phyloP scores from a whole-genome alignment of 169 alveolate genomes.

The Cryptosporidium andersoni region DNA sequence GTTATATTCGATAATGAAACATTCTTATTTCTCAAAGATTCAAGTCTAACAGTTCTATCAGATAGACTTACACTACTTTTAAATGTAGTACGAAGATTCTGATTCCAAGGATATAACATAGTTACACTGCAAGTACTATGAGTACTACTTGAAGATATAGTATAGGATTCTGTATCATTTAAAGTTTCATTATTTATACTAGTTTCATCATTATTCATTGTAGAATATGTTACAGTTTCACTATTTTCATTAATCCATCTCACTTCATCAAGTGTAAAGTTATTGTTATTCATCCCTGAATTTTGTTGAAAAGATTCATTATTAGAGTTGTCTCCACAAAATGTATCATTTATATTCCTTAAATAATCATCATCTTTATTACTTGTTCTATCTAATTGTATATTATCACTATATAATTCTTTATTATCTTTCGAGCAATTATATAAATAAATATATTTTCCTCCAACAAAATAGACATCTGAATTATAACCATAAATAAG shows the following conservation, averaged over 20 bases:
- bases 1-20: slow-evolving; percentile 41
- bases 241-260: background rate
- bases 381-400: background rate
- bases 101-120: too few relatives aligned
- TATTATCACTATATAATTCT: background rate
- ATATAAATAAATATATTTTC: slow-evolving; percentile 31
- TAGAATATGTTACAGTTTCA: background rate
- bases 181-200: background rate
- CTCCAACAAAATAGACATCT: slow-evolving; percentile 23
- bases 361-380: slow-evolving; percentile 13
- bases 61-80: slow-evolving; percentile 12
- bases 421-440: background rate
- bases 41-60: slow-evolving; percentile 38
- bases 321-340: too few relatives aligned
- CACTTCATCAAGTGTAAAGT: background rate
- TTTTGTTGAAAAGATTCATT: too few relatives aligned
- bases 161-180: too few relatives aligned
- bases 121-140: too few relatives aligned
- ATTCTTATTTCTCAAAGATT: slow-evolving; percentile 38
- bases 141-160: too few relatives aligned
- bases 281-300: background rate
- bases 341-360: background rate
- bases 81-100: background rate
- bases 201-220: background rate
- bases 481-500: slow-evolving; percentile 36